Evolutionary conservation across 2,329 filamentous ascomycete genomes (phyloP).

Genomic region (Elsinoe fawcettii): DNA sequence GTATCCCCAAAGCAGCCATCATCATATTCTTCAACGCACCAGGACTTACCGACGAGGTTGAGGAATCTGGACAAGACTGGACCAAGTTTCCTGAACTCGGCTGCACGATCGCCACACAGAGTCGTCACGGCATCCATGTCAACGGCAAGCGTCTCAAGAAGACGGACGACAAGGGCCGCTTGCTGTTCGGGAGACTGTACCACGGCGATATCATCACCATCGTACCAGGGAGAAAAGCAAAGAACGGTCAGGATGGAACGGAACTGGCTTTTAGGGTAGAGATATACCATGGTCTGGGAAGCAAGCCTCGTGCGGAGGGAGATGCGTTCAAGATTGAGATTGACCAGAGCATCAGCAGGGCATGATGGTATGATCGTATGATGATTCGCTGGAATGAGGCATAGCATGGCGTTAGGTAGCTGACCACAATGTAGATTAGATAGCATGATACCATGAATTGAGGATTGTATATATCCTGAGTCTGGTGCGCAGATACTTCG

Average conservation of each 20-base stretch:
- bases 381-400: background rate
- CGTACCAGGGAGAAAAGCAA: constrained; percentile 45
- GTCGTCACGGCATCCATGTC: constrained; percentile 65
- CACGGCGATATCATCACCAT: constrained; percentile 71
- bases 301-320: constrained; percentile 12
- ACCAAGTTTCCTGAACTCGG: constrained; percentile 49
- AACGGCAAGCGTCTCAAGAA: constrained; percentile 63
- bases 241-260: constrained; percentile 18
- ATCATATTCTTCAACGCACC: constrained; percentile 68
- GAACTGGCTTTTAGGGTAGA: constrained; percentile 37
- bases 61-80: constrained; percentile 45
- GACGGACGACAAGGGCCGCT: constrained; percentile 43
- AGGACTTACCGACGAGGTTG: constrained; percentile 51
- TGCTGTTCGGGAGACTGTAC: constrained; percentile 59
- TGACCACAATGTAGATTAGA: background rate
- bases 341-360: background rate
- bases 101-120: constrained; percentile 71
- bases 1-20: constrained; percentile 74
- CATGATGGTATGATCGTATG: background rate
- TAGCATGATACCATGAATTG: background rate
- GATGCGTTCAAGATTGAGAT: constrained; percentile 8
- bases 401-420: background rate
- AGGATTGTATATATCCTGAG: background rate
- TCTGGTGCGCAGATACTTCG: background rate
- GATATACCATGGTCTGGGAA: constrained; percentile 35